phyloP scores from a whole-genome alignment of 1,139 yeast genomes.

The Geotrichum europaeum region DNA sequence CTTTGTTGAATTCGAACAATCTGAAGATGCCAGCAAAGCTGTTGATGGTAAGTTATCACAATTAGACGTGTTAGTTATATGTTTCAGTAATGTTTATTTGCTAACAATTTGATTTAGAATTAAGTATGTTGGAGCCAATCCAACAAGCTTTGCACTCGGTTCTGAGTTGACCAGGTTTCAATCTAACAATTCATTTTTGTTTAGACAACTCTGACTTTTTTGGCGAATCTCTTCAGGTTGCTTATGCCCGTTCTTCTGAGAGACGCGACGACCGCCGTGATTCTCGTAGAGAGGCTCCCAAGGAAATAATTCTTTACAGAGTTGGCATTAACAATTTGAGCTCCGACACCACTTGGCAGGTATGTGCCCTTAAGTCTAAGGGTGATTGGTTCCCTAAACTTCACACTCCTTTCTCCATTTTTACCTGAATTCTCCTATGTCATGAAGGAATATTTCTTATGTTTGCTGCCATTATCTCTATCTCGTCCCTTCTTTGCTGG shows the following conservation, averaged over 20 bases:
- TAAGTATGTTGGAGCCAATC: slow-evolving; percentile 5
- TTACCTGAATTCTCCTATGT: neutral
- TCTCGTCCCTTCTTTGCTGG: slow-evolving; percentile 19
- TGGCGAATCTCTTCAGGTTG: slow-evolving; percentile 31
- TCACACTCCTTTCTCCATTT: slow-evolving; percentile 5
- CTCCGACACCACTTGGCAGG: slow-evolving; percentile 30
- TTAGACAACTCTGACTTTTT: slow-evolving; percentile 29
- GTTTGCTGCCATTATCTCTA: slow-evolving; percentile 21
- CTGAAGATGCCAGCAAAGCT: slow-evolving; percentile 28
- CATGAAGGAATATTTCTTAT: slow-evolving; percentile 15
- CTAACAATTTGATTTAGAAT: slow-evolving; percentile 2
- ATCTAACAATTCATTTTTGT: slow-evolving; percentile 20
- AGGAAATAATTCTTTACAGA: slow-evolving; percentile 21
- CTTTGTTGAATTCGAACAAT: slow-evolving; percentile 24
- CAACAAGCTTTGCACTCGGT: neutral
- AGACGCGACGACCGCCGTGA: slow-evolving; percentile 22
- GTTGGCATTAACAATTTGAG: slow-evolving; percentile 27
- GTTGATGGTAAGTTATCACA: slow-evolving; percentile 21
- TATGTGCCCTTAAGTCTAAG: slow-evolving; percentile 20
- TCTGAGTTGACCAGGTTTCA: slow-evolving; percentile 6
- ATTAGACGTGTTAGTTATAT: neutral
- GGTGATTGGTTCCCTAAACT: neutral
- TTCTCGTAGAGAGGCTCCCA: slow-evolving; percentile 22
- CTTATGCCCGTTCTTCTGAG: slow-evolving; percentile 29
- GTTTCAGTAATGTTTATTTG: neutral